Conservation (phyloP, 1,139 yeast genomes). For the Candida glucosophila region DNA sequence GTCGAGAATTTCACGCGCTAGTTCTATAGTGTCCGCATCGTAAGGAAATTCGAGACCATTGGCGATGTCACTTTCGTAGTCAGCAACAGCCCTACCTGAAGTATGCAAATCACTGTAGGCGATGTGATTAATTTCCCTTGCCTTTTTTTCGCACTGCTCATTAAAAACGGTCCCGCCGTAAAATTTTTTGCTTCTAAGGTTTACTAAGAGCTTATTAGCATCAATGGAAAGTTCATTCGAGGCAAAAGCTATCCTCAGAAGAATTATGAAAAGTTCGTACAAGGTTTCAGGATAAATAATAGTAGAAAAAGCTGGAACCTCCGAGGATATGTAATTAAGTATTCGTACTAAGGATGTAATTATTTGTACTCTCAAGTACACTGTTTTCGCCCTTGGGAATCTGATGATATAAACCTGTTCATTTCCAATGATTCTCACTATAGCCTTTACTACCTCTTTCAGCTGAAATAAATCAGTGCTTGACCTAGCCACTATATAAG, state of each 20-base stretch:
- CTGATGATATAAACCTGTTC: conserved; percentile 43
- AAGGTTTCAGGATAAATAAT: conserved; percentile 34
- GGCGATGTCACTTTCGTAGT: conserved; percentile 32
- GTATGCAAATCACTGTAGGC: conserved; percentile 4
- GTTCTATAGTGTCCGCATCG: conserved; percentile 55
- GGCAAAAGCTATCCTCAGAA: conserved; percentile 53
- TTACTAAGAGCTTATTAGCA: conserved; percentile 24
- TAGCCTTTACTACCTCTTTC: conserved; percentile 32
- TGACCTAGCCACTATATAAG: conserved; percentile 24
- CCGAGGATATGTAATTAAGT: conserved; percentile 25
- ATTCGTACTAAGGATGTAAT: conserved; percentile 29
- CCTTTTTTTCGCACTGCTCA: conserved; percentile 30
- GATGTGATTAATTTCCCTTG: conserved; percentile 32
- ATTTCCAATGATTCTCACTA: conserved; percentile 39
- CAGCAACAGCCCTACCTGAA: conserved; percentile 14
- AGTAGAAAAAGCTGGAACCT: conserved; percentile 20
- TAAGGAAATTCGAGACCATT: conserved; percentile 59
- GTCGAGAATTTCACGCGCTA: conserved; percentile 66
- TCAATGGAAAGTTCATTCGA: conserved; percentile 29
- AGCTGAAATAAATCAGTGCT: conserved; percentile 22
- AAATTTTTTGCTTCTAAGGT: conserved; percentile 19
- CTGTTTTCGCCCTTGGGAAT: conserved; percentile 38
- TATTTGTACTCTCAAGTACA: conserved; percentile 32
- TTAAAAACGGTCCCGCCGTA: conserved; percentile 27
- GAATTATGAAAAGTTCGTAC: conserved; percentile 41